A percentile compares a stretch with the other conserved stretches of the same genome.
phyloP scores from a whole-genome alignment of 2,329 filamentous ascomycete species.

The Arthrobotrys conoides region DNA sequence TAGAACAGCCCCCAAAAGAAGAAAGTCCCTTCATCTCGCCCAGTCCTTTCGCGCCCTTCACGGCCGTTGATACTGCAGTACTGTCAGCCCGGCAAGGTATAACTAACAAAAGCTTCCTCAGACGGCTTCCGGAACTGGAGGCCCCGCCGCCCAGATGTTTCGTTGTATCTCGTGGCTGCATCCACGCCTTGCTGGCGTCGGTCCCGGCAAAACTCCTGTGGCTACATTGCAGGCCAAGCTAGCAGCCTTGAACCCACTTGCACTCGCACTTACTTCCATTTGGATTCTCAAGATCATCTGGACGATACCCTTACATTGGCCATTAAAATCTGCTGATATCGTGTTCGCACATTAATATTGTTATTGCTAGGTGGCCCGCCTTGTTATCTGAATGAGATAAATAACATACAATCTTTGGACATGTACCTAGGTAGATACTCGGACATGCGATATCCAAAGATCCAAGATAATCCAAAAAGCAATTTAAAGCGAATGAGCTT shows the following conservation, averaged over 20 bases:
- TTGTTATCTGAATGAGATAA: not conserved
- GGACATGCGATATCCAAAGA: not conserved
- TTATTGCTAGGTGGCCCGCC: not conserved
- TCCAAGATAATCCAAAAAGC: slow-evolving; percentile 4
- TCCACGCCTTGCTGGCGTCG: not conserved
- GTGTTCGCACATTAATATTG: not conserved
- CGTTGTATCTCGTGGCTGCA: slow-evolving; percentile 51
- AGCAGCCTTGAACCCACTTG: not conserved
- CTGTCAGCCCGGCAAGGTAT: slow-evolving; percentile 19
- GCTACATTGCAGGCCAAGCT: too few species aligned
- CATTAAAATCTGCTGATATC: not conserved
- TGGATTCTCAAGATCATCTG: too few species aligned
- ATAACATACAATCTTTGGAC: not conserved
- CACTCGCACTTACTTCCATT: too few species aligned
- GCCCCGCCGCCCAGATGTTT: slow-evolving; percentile 48
- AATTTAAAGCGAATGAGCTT: not conserved
- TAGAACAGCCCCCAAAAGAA: slow-evolving; percentile 18
- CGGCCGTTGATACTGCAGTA: not conserved
- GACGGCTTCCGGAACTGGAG: slow-evolving; percentile 54
- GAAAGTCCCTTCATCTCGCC: slow-evolving; percentile 19
- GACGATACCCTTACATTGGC: too few species aligned
- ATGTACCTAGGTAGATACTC: not conserved
- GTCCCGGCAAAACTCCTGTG: not conserved
- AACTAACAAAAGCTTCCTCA: not conserved
- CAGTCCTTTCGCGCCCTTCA: not conserved